Evolutionary conservation across 495 filamentous ascomycete species (phyloP).

Genomic region (Penicillium goetzii): DNA sequence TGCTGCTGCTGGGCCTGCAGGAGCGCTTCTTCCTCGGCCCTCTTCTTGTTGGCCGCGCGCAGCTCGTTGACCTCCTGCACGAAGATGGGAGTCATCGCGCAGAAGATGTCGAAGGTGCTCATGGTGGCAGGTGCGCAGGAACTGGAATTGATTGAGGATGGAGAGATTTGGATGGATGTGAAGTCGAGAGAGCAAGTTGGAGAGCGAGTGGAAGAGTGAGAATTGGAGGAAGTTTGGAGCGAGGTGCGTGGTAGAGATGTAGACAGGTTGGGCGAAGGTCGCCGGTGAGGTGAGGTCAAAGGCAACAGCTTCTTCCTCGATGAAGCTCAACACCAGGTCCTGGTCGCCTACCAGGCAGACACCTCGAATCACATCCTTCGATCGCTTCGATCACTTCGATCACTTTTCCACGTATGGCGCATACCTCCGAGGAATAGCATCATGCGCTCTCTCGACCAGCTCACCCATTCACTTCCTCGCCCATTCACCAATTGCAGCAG

Average conservation of each 20-base stretch:
- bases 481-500: background rate
- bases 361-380: background rate
- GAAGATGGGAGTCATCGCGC: constrained; percentile 6
- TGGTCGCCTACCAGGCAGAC: background rate
- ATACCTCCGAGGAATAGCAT: background rate
- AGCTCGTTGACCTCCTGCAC: constrained; percentile 30
- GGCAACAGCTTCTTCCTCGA: background rate
- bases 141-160: background rate
- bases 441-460: background rate
- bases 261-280: background rate
- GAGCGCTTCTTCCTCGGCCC: constrained; percentile 7
- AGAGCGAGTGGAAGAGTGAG: background rate
- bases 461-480: background rate
- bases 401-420: background rate
- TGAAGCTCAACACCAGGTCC: background rate
- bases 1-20: background rate
- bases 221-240: constrained; percentile 3
- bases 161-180: background rate
- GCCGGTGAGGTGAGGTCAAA: background rate
- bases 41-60: constrained; percentile 29
- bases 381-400: background rate
- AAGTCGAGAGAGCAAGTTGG: background rate
- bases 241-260: background rate
- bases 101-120: constrained; percentile 39
- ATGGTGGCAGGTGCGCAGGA: constrained; percentile 23